A percentile compares a stretch with the other conserved stretches of the same genome.
These are phyloP conservation scores for Crithidia bombi DNA, from an alignment of 208 protist species.

Conservation along the genomic window DNA sequence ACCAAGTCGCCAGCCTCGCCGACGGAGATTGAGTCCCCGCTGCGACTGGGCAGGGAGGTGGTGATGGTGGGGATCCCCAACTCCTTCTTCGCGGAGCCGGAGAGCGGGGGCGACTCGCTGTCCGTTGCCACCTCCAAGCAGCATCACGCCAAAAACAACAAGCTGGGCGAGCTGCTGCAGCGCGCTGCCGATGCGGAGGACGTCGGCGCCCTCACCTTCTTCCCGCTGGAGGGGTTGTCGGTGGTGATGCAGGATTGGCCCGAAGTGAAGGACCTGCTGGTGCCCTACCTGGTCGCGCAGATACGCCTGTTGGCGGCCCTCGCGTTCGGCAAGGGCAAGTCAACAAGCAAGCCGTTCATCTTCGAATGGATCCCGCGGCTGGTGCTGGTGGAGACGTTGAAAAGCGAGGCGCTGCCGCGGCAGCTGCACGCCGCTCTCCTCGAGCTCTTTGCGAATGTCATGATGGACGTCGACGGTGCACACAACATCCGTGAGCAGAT, in stretches of 20 bases:
- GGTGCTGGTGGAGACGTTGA: constrained; percentile 32
- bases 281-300: constrained; percentile 47
- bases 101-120: constrained; percentile 23
- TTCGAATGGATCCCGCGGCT: constrained; percentile 36
- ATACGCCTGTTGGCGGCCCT: constrained; percentile 40
- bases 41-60: constrained; percentile 4
- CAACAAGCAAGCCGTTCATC: constrained; percentile 28
- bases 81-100: constrained; percentile 29
- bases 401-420: constrained; percentile 32
- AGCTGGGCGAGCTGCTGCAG: constrained; percentile 39
- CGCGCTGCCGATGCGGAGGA: constrained; percentile 26
- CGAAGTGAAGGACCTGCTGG: constrained; percentile 37
- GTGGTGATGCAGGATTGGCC: constrained; percentile 38
- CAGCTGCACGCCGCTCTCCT: constrained; percentile 43
- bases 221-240: constrained; percentile 41
- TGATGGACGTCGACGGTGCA: constrained; percentile 27
- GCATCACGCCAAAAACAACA: constrained; percentile 28
- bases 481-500: constrained; percentile 37
- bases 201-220: constrained; percentile 27
- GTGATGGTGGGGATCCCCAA: constrained; percentile 45
- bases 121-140: constrained; percentile 35
- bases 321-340: constrained; percentile 25
- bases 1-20: constrained; percentile 8
- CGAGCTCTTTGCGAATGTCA: constrained; percentile 39
- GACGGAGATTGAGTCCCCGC: constrained; percentile 7